Evolutionary conservation across 495 filamentous ascomycete genomes (phyloP), one percentile per base, ranked within the genome.

Genomic region (Bombardia bombarda): DNA sequence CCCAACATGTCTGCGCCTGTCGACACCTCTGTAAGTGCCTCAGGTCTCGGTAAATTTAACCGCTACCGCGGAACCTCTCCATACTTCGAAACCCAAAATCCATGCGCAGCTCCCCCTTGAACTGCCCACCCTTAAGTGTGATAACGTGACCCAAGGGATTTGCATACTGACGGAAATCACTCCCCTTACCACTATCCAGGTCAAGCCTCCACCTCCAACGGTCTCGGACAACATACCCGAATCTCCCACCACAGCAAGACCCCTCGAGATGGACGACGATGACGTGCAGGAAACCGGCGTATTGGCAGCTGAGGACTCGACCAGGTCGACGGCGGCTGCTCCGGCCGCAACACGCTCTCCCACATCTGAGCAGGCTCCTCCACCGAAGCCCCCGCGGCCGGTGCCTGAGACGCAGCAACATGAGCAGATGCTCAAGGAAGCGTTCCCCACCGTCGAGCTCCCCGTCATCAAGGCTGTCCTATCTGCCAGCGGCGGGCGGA

Each of bases 341-440:
- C 12, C 49, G 12, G 28, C 42, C 17, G 4, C 36, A 12, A 31
- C 60, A 40, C 61, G 58, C 39, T 49, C 65, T 32, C 56, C 60
- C 48, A 60, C 55, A 13, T 51, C 66, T 16, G 69, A 63, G 12
- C 75, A 82, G 40, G 64, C 52, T 9, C 67, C 86, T 46, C 90
- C 89, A 40, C 74, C 84, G 32, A 94, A 96, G 66, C 92, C 90
- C 17, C 92, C 90, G 16, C 82, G 92, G 30, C 92, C 90, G 25
- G 50, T 87, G 56, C 84, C 75, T 54, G 82, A 87, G 46, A 75
- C 81, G 45, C 80, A 92, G 59, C 80, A 90, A 65, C 87, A 87
- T 18, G 84, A 90, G 62, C 80, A 79, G 51, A 97, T 87, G 18
- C 75, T 98, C 24, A 86, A 85, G 55, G 92, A 99, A 62, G 93